Evolutionary conservation across 2,329 filamentous ascomycete species (phyloP).

Genomic region (Aspergillus amoenus): DNA sequence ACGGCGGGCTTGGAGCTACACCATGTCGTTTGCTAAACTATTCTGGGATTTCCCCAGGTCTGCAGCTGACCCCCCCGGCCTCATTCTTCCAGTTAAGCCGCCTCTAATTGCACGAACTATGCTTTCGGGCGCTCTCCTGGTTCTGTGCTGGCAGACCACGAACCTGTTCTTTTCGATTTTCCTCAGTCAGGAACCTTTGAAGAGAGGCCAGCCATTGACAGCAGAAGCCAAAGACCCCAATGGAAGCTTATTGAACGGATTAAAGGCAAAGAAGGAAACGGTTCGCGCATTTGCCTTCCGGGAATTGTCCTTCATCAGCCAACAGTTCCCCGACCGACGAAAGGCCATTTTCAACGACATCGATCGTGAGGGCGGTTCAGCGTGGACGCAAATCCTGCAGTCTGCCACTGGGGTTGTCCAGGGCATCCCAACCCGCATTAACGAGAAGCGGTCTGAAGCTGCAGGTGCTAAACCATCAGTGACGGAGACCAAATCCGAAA

Average conservation of each 20-base stretch:
- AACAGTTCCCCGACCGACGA: conserved; percentile 70
- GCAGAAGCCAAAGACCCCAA: conserved; percentile 87
- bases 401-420: conserved; percentile 70
- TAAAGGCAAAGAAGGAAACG: conserved; percentile 78
- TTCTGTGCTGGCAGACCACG: conserved; percentile 72
- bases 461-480: conserved; percentile 32
- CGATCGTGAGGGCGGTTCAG: conserved; percentile 73
- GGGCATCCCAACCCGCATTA: conserved; percentile 66
- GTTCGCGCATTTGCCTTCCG: conserved; percentile 84
- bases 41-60: conserved; percentile 75
- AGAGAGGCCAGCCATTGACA: conserved; percentile 80
- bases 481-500: conserved; percentile 43
- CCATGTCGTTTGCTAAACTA: conserved; percentile 67
- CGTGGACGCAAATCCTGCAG: conserved; percentile 75
- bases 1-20: conserved; percentile 64
- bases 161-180: conserved; percentile 79
- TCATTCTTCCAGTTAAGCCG: conserved; percentile 57
- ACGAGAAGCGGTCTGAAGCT: conserved; percentile 55
- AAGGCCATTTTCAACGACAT: conserved; percentile 84
- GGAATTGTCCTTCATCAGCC: conserved; percentile 80
- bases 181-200: conserved; percentile 76
- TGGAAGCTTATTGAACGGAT: conserved; percentile 78
- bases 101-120: conserved; percentile 58
- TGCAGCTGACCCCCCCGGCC: conserved; percentile 57
- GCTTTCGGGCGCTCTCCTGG: conserved; percentile 65